A percentile compares a stretch with the other conserved stretches of the same genome.
phyloP scores from a whole-genome alignment of 768 basidiomycete species.

The Leccinum obscurum region DNA sequence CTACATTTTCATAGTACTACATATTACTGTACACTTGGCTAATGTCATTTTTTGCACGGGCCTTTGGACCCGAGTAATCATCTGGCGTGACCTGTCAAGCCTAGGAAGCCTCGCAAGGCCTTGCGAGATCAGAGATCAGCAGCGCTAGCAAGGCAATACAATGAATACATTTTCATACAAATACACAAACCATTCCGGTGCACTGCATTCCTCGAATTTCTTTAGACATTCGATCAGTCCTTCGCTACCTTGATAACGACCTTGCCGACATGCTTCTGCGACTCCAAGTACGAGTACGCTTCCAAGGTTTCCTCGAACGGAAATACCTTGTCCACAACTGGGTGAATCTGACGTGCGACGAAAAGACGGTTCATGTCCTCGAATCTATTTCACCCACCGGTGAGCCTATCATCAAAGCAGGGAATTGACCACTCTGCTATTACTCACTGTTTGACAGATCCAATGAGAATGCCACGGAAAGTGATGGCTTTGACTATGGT shows the following conservation, averaged over 20 bases:
- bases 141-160: not conserved
- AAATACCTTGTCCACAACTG: slow-evolving; percentile 60
- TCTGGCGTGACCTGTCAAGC: no score
- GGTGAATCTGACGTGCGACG: slow-evolving; percentile 43
- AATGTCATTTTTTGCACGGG: no score
- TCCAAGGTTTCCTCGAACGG: slow-evolving; percentile 50
- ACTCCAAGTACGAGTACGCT: slow-evolving; percentile 54
- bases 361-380: slow-evolving; percentile 53
- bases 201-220: not conserved
- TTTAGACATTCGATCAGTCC: slow-evolving; percentile 9
- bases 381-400: slow-evolving; percentile 37
- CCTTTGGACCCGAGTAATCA: no score
- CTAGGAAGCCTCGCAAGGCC: no score
- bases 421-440: not conserved
- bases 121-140: no score
- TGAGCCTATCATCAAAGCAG: not conserved
- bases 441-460: slow-evolving; percentile 57
- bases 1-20: no score
- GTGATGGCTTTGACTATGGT: slow-evolving; percentile 41
- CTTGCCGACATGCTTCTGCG: slow-evolving; percentile 62
- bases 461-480: slow-evolving; percentile 55
- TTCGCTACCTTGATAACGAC: slow-evolving; percentile 50
- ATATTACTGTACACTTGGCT: no score
- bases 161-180: not conserved
- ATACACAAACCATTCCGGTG: not conserved